Evolutionary conservation across 1,284 basidiomycete species (phyloP).

Genomic region (Omphalotus olearius): DNA sequence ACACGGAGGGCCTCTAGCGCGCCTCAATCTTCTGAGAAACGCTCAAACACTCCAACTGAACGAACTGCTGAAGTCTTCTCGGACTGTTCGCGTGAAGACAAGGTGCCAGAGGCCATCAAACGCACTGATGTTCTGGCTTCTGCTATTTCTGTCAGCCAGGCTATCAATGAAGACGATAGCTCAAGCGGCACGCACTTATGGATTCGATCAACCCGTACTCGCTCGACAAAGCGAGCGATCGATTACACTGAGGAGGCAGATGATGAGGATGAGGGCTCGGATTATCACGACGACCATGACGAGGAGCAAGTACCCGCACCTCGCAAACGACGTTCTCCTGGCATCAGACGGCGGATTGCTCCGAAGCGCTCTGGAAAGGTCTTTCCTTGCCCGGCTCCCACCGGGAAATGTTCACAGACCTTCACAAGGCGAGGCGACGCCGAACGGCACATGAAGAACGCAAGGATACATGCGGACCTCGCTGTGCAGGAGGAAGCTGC

Average conservation of each 20-base stretch:
- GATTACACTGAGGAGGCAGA: neutral
- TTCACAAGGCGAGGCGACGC: constrained; percentile 15
- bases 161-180: too few relatives aligned
- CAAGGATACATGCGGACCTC: neutral
- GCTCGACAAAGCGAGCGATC: neutral
- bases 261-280: neutral
- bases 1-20: too few relatives aligned
- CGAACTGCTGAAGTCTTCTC: too few relatives aligned
- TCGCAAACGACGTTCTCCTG: neutral
- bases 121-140: too few relatives aligned
- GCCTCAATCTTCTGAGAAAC: too few relatives aligned
- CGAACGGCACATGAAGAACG: constrained; percentile 11
- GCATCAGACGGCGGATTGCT: neutral
- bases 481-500: constrained; percentile 1
- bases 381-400: constrained; percentile 7
- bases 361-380: constrained; percentile 4
- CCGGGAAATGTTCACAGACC: constrained; percentile 5
- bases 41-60: too few relatives aligned
- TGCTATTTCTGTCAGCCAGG: too few relatives aligned
- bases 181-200: too few relatives aligned
- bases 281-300: neutral
- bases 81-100: too few relatives aligned
- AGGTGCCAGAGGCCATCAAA: too few relatives aligned
- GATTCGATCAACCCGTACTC: neutral
- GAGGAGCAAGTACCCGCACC: neutral